Evolutionary conservation across 1,284 basidiomycete genomes (phyloP).

Genomic region (Trametes versicolor): DNA sequence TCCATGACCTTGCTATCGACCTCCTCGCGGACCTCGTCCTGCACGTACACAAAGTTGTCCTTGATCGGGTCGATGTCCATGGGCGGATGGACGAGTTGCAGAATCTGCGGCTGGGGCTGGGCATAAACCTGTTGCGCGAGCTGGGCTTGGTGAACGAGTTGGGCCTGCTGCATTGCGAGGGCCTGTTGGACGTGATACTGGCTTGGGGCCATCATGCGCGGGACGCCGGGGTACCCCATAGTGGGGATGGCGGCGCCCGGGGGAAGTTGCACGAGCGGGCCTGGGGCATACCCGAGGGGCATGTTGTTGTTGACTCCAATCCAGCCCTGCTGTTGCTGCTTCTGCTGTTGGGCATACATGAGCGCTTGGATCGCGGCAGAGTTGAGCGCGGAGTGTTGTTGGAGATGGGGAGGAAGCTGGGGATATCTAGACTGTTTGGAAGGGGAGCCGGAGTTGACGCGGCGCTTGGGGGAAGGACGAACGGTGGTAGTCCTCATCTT

Average conservation of each 20-base stretch:
- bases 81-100: slow-evolving; percentile 10
- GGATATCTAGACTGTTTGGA: background rate
- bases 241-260: background rate
- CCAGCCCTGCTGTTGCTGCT: slow-evolving; percentile 20
- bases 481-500: background rate
- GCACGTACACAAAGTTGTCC: slow-evolving; percentile 23
- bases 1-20: slow-evolving; percentile 5
- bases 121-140: slow-evolving; percentile 4
- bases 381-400: background rate
- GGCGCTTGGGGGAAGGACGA: background rate
- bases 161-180: slow-evolving; percentile 18
- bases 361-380: slow-evolving; percentile 9
- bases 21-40: slow-evolving; percentile 3
- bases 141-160: slow-evolving; percentile 10
- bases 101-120: slow-evolving; percentile 1
- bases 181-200: slow-evolving; percentile 13
- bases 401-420: background rate
- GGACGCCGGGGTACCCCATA: background rate
- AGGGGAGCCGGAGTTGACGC: slow-evolving; percentile 2
- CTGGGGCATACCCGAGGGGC: background rate
- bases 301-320: background rate
- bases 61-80: background rate
- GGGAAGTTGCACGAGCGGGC: background rate
- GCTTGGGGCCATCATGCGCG: background rate
- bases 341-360: slow-evolving; percentile 15